Evolutionary conservation across 768 basidiomycete genomes (phyloP), one percentile per base, ranked within the genome.

Genomic region (Lactifluus pinguis): DNA sequence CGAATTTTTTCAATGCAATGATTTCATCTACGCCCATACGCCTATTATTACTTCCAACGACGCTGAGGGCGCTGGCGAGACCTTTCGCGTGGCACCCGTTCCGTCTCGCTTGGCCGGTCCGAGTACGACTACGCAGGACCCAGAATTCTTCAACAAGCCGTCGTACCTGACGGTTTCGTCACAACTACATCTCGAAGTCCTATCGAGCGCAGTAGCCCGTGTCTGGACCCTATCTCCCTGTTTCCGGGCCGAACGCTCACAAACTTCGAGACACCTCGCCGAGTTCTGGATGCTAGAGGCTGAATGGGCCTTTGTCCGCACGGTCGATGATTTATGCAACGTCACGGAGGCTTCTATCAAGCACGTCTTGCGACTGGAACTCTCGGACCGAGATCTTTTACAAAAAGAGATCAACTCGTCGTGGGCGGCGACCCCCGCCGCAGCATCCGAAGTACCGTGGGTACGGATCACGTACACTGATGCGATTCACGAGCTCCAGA

Each of bases 201-300:
- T 97, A 53, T 82, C 90, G 9, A 79, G 83, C 7, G 81, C 91
- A 0, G 73, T 95, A 17, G 81, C 87, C 0, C 83, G 95, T 19
- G 89, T 91, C 1, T 99, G 94, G 76, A 95, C 95, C 1, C 81
- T 99, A 25, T 86, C 90, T 0, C 95, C 97, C 0, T 88, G 89
- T 65, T 99, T 99, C 74, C 87, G 97, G 15, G 95, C 97, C 21
- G 97, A 99, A 70, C 83, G 83, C 6, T 89, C 87, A 3, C 80
- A 86, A 66, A 98, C 95, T 2, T 82, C 83, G 36, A 79, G 95
- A n/a, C 97, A 99, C 70, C 81, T 99, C 13, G 85, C 92, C 53
- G 97, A 99, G 72, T 99, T 99, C 72, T 98, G 92, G 89, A 99
- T 99, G 97, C 83, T 98, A 56, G 97, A 99, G 74, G 95, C 91